Conservation (phyloP, 805 yeast species). For the Suhomyces kilbournensis region DNA sequence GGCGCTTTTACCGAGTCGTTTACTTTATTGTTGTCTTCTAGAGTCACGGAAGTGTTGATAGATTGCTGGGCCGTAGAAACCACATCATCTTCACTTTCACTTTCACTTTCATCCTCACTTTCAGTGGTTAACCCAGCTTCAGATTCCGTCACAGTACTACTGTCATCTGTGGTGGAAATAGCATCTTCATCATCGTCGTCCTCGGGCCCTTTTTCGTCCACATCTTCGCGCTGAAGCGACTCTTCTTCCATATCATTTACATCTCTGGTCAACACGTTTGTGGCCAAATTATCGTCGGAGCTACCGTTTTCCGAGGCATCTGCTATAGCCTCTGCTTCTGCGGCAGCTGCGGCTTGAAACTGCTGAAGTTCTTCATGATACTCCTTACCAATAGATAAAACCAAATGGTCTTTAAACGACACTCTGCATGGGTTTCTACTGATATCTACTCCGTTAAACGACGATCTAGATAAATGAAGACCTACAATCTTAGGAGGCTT, state of each 20-base stretch:
- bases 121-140: conserved; percentile 10
- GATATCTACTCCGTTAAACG: conserved; percentile 63
- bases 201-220: conserved; percentile 32
- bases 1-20: conserved; percentile 11
- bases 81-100: conserved; percentile 14
- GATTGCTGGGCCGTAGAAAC: conserved; percentile 17
- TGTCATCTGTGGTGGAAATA: conserved; percentile 10
- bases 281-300: background rate
- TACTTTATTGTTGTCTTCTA: conserved; percentile 3
- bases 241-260: conserved; percentile 29
- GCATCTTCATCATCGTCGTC: conserved; percentile 22
- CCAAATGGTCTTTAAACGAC: conserved; percentile 52
- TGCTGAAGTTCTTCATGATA: conserved; percentile 35
- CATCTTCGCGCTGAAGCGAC: conserved; percentile 36
- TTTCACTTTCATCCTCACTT: conserved; percentile 19
- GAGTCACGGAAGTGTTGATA: conserved; percentile 2
- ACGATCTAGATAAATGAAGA: conserved; percentile 84
- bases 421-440: conserved; percentile 76
- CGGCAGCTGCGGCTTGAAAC: conserved; percentile 25
- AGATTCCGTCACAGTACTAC: conserved; percentile 4
- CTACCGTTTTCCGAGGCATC: conserved; percentile 16
- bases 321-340: conserved; percentile 13
- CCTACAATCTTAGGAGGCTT: conserved; percentile 70
- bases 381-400: conserved; percentile 47
- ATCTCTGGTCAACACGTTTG: conserved; percentile 22